These are phyloP conservation scores for Arxiozyma bovina DNA, from an alignment of 1,139 yeast genomes.

Conservation along the genomic window DNA sequence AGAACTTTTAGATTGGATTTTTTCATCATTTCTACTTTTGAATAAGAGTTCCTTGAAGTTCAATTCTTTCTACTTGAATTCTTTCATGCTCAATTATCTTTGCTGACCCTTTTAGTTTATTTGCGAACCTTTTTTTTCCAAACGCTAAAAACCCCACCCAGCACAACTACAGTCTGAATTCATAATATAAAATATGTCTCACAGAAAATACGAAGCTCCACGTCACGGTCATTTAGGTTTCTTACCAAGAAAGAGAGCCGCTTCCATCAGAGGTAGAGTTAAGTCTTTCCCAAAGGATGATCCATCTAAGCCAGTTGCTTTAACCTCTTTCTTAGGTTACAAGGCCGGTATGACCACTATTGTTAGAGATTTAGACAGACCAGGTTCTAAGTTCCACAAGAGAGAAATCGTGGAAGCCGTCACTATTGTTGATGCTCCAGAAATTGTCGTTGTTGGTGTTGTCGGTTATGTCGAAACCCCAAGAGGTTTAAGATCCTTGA, in stretches of 20 bases:
- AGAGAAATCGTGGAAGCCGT: conserved; percentile 99
- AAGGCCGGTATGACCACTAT: conserved; percentile 99
- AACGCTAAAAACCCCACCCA: background rate
- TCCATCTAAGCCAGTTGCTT: conserved; percentile 95
- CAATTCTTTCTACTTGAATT: too few relatives aligned
- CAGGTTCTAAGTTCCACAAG: conserved; percentile 99
- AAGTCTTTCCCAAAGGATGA: conserved; percentile 99
- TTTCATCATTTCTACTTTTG: background rate
- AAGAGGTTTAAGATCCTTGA: conserved; percentile 98
- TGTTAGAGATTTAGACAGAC: conserved; percentile 99
- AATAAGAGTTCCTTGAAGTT: background rate
- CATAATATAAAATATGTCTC: conserved; percentile 58
- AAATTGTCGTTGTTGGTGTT: conserved; percentile 97
- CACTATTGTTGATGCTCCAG: conserved; percentile 98
- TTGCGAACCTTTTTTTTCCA: background rate
- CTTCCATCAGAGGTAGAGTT: conserved; percentile 97
- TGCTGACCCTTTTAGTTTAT: too few relatives aligned
- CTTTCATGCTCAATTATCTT: too few relatives aligned
- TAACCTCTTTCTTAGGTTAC: conserved; percentile 97
- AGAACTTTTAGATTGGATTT: background rate
- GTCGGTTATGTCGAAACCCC: conserved; percentile 99
- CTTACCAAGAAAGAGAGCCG: conserved; percentile 99
- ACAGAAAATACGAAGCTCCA: conserved; percentile 99
- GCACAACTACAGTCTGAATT: conserved; percentile 1
- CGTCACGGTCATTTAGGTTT: conserved; percentile 99